A percentile compares a stretch with the other conserved stretches of the same genome.
Conservation (phyloP, 1,284 basidiomycete species). For the Cerrena zonata region DNA sequence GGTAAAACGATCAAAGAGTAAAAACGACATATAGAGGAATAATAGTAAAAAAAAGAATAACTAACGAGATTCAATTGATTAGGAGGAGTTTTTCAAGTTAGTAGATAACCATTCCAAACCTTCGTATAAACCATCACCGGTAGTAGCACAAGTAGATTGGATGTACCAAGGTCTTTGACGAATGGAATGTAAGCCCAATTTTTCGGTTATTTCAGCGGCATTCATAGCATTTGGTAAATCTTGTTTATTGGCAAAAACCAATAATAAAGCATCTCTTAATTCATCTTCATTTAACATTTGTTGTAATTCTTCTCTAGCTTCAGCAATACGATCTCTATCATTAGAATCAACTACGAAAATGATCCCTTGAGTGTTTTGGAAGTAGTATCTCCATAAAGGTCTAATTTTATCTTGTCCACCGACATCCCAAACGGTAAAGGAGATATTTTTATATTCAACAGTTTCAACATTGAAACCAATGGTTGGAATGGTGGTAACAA, state of each 20-base stretch:
- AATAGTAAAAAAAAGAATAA: too few relatives aligned
- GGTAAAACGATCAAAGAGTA: too few relatives aligned
- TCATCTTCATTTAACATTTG: conserved; percentile 99
- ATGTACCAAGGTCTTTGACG: conserved; percentile 99
- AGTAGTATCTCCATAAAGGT: conserved; percentile 99
- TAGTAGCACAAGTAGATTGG: conserved; percentile 98
- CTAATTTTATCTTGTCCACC: conserved; percentile 85
- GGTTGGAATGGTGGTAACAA: conserved; percentile 98
- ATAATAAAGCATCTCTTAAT: conserved; percentile 94
- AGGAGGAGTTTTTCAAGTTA: too few relatives aligned
- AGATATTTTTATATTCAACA: conserved; percentile 89
- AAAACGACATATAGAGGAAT: too few relatives aligned
- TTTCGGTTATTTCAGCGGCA: conserved; percentile 98
- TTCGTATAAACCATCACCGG: conserved; percentile 98
- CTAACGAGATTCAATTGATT: too few relatives aligned
- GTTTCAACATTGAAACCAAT: conserved; percentile 99
- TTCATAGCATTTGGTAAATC: conserved; percentile 99
- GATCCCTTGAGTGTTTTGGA: conserved; percentile 99
- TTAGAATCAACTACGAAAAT: conserved; percentile 99
- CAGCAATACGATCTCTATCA: conserved; percentile 98
- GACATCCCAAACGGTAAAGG: conserved; percentile 88
- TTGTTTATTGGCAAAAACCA: conserved; percentile 99
- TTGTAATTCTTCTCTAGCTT: conserved; percentile 98
- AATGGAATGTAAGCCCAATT: conserved; percentile 95
- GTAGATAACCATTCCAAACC: conserved; percentile 92